phyloP scores from a whole-genome alignment of 2,329 filamentous ascomycete species.

The Venturia nashicola region DNA sequence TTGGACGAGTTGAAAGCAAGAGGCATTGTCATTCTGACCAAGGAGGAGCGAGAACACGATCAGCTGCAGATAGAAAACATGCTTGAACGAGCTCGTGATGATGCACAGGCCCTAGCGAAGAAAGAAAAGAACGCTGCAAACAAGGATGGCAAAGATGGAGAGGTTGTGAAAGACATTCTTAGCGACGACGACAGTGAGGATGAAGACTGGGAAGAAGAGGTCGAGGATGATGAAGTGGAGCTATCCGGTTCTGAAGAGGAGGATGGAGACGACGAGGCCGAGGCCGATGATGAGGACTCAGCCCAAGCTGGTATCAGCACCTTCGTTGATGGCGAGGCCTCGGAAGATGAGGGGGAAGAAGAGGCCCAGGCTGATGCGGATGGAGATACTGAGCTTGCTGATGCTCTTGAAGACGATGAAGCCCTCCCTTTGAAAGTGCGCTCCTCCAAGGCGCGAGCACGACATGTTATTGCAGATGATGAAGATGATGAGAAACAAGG shows the following conservation, averaged over 20 bases:
- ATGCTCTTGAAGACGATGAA: conserved; percentile 23
- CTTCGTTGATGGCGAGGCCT: conserved; percentile 14
- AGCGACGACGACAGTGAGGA: conserved; percentile 47
- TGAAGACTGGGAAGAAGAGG: conserved; percentile 32
- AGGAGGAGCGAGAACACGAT: conserved; percentile 74
- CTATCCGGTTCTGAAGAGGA: conserved; percentile 32
- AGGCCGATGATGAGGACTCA: conserved; percentile 23
- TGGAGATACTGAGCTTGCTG: conserved; percentile 15
- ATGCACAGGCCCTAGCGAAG: conserved; percentile 67
- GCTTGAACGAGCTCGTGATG: conserved; percentile 68
- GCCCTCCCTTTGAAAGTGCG: conserved; percentile 36
- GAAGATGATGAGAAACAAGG: conserved; percentile 36
- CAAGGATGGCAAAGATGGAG: conserved; percentile 40
- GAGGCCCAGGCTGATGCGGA: conserved; percentile 23
- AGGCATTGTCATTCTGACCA: conserved; percentile 70
- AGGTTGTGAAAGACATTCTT: conserved; percentile 30
- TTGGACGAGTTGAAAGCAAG: conserved; percentile 66
- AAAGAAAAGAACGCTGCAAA: conserved; percentile 64
- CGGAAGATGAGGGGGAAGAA: conserved; percentile 24
- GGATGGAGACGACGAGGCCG: conserved; percentile 20
- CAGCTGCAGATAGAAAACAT: conserved; percentile 78
- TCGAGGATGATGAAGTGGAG: conserved; percentile 28
- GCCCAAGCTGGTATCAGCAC: neutral
- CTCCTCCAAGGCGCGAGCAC: conserved; percentile 33
- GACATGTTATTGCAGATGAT: conserved; percentile 51